Evolutionary conservation across 768 basidiomycete species (phyloP).

Genomic region (Trametes punicea): DNA sequence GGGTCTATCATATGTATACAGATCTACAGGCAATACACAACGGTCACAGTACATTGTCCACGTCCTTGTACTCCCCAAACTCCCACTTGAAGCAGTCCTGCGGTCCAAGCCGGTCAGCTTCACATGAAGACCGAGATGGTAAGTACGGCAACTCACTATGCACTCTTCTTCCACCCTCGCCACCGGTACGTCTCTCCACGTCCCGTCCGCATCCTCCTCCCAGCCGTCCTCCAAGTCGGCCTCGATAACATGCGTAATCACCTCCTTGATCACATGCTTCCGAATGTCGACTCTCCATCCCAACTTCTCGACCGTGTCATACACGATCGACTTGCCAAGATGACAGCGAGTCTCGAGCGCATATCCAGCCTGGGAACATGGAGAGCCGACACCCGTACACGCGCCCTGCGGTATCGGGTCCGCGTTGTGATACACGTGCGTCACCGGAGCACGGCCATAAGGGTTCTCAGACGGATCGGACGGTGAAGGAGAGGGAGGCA

Average conservation of each 20-base stretch:
- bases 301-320: slow-evolving; percentile 61
- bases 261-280: slow-evolving; percentile 51
- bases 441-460: slow-evolving; percentile 28
- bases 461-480: background rate
- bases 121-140: too few relatives aligned
- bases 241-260: slow-evolving; percentile 53
- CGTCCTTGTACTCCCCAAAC: slow-evolving; percentile 48
- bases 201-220: slow-evolving; percentile 36
- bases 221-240: slow-evolving; percentile 42
- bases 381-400: slow-evolving; percentile 48
- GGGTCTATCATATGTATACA: background rate
- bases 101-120: slow-evolving; percentile 6
- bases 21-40: slow-evolving; percentile 4
- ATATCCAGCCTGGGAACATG: slow-evolving; percentile 63
- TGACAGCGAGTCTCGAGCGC: slow-evolving; percentile 63
- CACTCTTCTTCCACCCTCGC: slow-evolving; percentile 66
- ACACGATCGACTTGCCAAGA: slow-evolving; percentile 58
- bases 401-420: slow-evolving; percentile 66
- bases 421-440: slow-evolving; percentile 60
- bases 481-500: slow-evolving; percentile 36
- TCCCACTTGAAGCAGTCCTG: slow-evolving; percentile 83
- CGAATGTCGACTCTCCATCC: slow-evolving; percentile 59
- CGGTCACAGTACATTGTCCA: slow-evolving; percentile 1
- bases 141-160: slow-evolving; percentile 38
- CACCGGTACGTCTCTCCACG: slow-evolving; percentile 47